Conservation (phyloP, 495 filamentous ascomycete genomes). For the Hypoxylon subgilvum region DNA sequence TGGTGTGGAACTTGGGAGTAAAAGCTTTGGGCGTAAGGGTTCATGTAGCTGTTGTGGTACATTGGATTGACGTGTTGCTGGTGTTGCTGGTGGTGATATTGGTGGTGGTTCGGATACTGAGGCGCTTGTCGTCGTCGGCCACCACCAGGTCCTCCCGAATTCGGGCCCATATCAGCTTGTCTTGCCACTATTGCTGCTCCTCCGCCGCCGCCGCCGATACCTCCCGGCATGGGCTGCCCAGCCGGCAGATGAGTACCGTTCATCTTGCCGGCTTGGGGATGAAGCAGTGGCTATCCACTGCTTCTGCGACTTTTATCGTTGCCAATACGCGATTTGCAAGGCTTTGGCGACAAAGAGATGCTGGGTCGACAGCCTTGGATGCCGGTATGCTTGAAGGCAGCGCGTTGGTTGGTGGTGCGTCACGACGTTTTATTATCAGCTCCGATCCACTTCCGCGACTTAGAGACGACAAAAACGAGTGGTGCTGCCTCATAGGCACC, state of each 20-base stretch:
- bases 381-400: conserved; percentile 17
- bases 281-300: conserved; percentile 57
- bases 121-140: conserved; percentile 42
- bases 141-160: conserved; percentile 33
- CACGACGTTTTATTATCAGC: conserved; percentile 27
- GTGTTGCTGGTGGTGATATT: conserved; percentile 42
- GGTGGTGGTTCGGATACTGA: conserved; percentile 45
- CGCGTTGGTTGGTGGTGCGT: conserved; percentile 22
- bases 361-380: not conserved
- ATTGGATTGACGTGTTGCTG: conserved; percentile 42
- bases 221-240: conserved; percentile 62
- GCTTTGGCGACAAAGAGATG: not conserved
- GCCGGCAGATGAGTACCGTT: conserved; percentile 68
- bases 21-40: conserved; percentile 45
- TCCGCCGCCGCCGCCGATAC: conserved; percentile 27
- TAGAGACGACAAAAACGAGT: conserved; percentile 12
- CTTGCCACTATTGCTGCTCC: conserved; percentile 28
- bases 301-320: conserved; percentile 30
- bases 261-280: conserved; percentile 66
- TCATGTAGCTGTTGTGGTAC: conserved; percentile 47
- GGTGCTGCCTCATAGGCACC: conserved; percentile 18
- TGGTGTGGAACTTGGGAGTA: conserved; percentile 50
- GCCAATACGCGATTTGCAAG: conserved; percentile 13
- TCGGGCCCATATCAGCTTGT: conserved; percentile 52
- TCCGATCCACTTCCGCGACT: conserved; percentile 37